These are phyloP conservation scores for Globisporangium camurandrum DNA, from an alignment of 352 stramenopile genomes.

Conservation along the genomic window DNA sequence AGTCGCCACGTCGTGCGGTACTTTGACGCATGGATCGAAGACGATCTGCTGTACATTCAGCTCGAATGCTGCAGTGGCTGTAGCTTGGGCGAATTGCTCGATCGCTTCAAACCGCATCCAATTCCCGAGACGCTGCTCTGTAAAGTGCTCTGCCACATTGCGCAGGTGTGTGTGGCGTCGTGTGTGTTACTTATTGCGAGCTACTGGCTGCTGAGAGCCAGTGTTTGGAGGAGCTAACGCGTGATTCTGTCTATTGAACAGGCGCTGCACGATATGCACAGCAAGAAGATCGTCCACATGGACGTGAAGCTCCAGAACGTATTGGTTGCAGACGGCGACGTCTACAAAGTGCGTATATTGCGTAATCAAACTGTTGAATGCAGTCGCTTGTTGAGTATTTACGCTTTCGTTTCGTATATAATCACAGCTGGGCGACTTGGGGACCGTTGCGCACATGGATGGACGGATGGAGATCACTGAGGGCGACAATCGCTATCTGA, in stretches of 20 bases:
- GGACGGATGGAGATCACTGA: conserved; percentile 83
- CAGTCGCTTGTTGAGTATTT: neutral
- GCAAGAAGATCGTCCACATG: conserved; percentile 82
- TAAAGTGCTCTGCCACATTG: conserved; percentile 69
- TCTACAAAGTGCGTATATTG: conserved; percentile 53
- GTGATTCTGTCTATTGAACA: no score
- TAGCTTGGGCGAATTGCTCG: conserved; percentile 53
- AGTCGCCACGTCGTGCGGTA: conserved; percentile 81
- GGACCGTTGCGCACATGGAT: conserved; percentile 71
- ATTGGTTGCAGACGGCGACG: conserved; percentile 40
- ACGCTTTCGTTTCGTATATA: conserved; percentile 1
- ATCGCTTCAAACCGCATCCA: conserved; percentile 52
- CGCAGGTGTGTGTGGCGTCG: conserved; percentile 30
- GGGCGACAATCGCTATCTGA: conserved; percentile 83
- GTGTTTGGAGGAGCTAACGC: no score
- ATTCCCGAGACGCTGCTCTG: conserved; percentile 67
- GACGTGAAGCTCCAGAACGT: conserved; percentile 86
- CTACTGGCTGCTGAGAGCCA: no score
- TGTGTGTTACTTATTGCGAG: neutral
- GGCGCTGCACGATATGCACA: conserved; percentile 78
- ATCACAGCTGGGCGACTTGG: conserved; percentile 57
- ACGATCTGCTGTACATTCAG: conserved; percentile 85
- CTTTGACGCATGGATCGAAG: conserved; percentile 86
- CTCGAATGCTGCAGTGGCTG: conserved; percentile 67
- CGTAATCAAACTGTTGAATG: neutral